Base-by-base conservation (phyloP, 2,329 filamentous ascomycete species). In the Fusarium kyushuense region DNA sequence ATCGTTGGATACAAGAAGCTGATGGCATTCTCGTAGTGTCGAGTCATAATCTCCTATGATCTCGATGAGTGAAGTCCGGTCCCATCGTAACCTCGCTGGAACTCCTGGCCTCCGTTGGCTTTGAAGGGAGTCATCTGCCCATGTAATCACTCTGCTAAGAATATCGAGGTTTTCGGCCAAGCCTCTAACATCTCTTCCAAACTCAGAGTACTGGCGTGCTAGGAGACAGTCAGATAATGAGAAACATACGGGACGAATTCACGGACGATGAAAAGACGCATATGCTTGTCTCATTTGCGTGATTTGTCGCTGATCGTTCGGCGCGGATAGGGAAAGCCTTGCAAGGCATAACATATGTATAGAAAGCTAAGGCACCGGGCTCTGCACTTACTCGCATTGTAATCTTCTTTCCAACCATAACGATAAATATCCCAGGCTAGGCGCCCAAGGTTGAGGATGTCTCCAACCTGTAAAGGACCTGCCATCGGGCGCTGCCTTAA, bases 361-460 rank as follows among this genome's bases (percentile, higher is more conserved):
- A 17, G 23, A n/a, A 38, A 38, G 41, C 53, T 33, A 52, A 46
- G 7, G 10, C 13, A 19, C 32, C 5, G 27, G n/a, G 36, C 27
- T 59, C 58, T 38, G 54, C 43, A 76, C 76, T 74, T 61, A 78
- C 76, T 75, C 64, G 76, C 76, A 66, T 75, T 77, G 49, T 66
- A 64, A 54, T 78, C 76, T 12, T 77, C 72, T 17, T 67, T 67
- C 76, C 76, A 78, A 35, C 76, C 76, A 30, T 68, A 73, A 14
- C 58, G 70, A 51, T 77, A 78, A 13, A 78, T 58, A 17, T 78
- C 71, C 76, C 77, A 78, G 41, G 76, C 76, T 47, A 78, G 48
- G 47, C 67, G 68, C 56, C 71, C 75, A 47, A 78, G 72, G 58
- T 65, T 77, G 63, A 78, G 64, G 35, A 78, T 41, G 55, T 78